phyloP scores from a whole-genome alignment of 176 grass and related monocot species.

The Juncus effusus region DNA sequence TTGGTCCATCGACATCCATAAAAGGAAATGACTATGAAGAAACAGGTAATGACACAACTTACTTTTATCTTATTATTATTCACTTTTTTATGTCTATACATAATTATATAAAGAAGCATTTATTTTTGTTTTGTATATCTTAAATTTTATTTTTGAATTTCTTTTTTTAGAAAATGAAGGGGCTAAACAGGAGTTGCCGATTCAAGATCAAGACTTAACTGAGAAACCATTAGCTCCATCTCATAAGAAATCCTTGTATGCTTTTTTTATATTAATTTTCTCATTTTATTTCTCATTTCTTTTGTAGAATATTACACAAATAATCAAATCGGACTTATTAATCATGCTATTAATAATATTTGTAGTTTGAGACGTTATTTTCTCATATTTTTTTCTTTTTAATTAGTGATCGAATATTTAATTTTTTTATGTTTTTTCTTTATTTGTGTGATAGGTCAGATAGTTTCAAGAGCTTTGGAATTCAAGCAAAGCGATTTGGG shows the following conservation, averaged over 20 bases:
- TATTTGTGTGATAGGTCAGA: conserved; percentile 34
- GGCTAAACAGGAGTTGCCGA: too few species aligned
- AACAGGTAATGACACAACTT: conserved; percentile 12
- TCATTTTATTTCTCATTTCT: conserved; percentile 36
- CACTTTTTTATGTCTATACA: conserved; percentile 24
- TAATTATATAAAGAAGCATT: not conserved
- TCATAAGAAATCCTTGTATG: too few species aligned
- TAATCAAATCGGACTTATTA: conserved; percentile 26
- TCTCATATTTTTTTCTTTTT: conserved; percentile 26
- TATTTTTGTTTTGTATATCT: too few species aligned
- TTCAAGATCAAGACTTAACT: too few species aligned
- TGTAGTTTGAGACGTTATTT: conserved; percentile 2
- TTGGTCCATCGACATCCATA: conserved; percentile 21
- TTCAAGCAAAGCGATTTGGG: conserved; percentile 55
- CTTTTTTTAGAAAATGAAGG: too few species aligned
- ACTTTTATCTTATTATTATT: not conserved
- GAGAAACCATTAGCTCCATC: too few species aligned
- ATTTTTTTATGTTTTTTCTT: not conserved
- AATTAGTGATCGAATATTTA: conserved; percentile 22
- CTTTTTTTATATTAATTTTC: not conserved
- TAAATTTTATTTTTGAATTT: too few species aligned
- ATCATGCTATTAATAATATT: conserved; percentile 39
- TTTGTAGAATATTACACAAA: conserved; percentile 21
- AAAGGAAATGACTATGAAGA: conserved; percentile 10
- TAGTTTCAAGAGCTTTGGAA: conserved; percentile 40